Base-by-base conservation (phyloP, 2,329 filamentous ascomycete genomes). In the Colletotrichum spaethianum region DNA sequence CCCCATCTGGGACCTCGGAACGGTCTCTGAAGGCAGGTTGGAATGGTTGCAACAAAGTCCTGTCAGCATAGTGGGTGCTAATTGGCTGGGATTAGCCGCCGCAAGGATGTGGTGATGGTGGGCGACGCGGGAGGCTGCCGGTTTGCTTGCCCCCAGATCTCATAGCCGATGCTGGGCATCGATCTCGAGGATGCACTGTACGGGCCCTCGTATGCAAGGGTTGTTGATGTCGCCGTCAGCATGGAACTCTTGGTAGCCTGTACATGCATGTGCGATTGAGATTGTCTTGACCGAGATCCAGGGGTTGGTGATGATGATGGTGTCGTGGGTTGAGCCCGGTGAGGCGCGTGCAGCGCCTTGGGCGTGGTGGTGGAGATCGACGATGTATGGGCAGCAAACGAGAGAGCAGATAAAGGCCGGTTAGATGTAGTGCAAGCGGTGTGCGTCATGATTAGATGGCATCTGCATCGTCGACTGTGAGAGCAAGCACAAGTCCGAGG, bases 381-480 rank as follows among this genome's bases (percentile, higher is more conserved):
- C 64, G n/a, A 62, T 61, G 55, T 44, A 23, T 23, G 31, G 31
- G 31, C 11, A 46, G 64, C 68, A 57, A 31, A 46, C 36, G 56
- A 57, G 56, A 57, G 33, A n/a, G 36, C 48, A 63, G 46, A 11
- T 16, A 14, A 12, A 31, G 28, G 52, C 42, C 42, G 59, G 16
- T 63, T 46, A 36, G 48, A 33, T 52, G 44, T 23, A n/a, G 33
- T 23, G 55, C 53, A 71, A 18, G 40, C 44, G 23, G n/a, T 31
- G 63, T 69, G 57, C 65, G 59, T 59, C 57, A 52, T 64, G 65
- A 72, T 72, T 64, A 72, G 70, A 72, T 72, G 70, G 66, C 65
- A 72, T 70, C 60, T 72, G 70, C 70, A 69, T 46, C 38, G 38
- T 63, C 69, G 57, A 64, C 40, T 48, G 60, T 12, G 64, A 38